These are phyloP conservation scores for Sclerotinia subarctica DNA, from an alignment of 2,329 filamentous ascomycete species.

Conservation along the genomic window DNA sequence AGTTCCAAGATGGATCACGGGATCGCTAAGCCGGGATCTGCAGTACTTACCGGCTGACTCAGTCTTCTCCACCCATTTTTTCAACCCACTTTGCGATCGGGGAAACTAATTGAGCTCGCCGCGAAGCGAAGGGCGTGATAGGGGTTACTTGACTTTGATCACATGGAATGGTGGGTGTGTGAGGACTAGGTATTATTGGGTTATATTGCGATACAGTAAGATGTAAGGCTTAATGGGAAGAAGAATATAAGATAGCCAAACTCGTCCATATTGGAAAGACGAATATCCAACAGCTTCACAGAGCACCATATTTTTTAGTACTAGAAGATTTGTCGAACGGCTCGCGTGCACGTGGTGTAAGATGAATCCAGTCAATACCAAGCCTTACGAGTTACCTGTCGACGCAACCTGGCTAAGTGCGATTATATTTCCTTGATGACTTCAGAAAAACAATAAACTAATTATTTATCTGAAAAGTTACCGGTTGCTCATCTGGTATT, in stretches of 20 bases:
- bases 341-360: not conserved
- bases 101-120: not conserved
- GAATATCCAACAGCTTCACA: no score
- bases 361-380: slow-evolving; percentile 11
- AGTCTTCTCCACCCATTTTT: not conserved
- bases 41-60: not conserved
- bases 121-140: slow-evolving; percentile 7
- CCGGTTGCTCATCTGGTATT: slow-evolving; percentile 50
- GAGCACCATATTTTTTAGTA: not conserved
- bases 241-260: not conserved
- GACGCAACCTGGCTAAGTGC: slow-evolving; percentile 8
- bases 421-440: not conserved
- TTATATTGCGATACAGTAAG: not conserved
- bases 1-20: not conserved
- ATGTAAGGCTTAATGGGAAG: not conserved
- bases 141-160: not conserved
- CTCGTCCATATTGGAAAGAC: not conserved
- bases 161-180: not conserved
- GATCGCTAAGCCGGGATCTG: not conserved
- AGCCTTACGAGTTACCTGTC: not conserved
- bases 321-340: not conserved
- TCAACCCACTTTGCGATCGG: slow-evolving; percentile 1
- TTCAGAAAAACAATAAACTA: not conserved
- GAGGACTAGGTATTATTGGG: not conserved
- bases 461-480: slow-evolving; percentile 39